Percentiles rank a stretch among this genome's conserved stretches.
phyloP scores from a whole-genome alignment of 192 early-diverging fungal species.

The Kickxella alabastrina region DNA sequence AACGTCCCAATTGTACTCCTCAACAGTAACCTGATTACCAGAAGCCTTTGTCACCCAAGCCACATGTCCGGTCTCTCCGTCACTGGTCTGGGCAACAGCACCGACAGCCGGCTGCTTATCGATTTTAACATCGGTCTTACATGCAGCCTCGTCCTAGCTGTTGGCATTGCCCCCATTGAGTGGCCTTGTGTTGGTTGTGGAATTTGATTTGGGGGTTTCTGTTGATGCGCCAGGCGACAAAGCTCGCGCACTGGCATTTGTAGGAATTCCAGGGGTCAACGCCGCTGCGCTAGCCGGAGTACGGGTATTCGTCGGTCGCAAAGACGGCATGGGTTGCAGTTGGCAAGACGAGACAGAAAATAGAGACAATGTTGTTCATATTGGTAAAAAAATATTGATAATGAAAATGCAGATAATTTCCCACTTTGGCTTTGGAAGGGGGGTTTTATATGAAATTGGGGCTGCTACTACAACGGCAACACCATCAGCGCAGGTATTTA shows the following conservation, averaged over 20 bases:
- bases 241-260: slow-evolving; percentile 46
- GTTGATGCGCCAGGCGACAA: slow-evolving; percentile 50
- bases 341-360: too few species aligned
- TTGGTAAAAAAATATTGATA: too few species aligned
- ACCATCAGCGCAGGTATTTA: too few species aligned
- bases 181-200: slow-evolving; percentile 9
- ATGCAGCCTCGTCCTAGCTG: slow-evolving; percentile 9
- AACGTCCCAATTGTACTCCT: slow-evolving; percentile 18
- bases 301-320: slow-evolving; percentile 12
- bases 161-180: slow-evolving; percentile 24
- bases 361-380: too few species aligned
- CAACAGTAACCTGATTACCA: slow-evolving; percentile 7
- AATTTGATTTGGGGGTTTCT: slow-evolving; percentile 18
- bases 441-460: too few species aligned
- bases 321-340: too few species aligned
- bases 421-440: too few species aligned
- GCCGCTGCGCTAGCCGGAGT: slow-evolving; percentile 8
- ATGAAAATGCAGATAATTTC: too few species aligned
- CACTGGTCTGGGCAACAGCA: slow-evolving; percentile 6
- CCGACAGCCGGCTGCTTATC: slow-evolving; percentile 23
- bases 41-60: slow-evolving; percentile 20
- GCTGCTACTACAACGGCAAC: too few species aligned
- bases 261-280: slow-evolving; percentile 32
- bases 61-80: slow-evolving; percentile 4
- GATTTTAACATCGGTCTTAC: slow-evolving; percentile 13